Conservation (phyloP, 495 filamentous ascomycete species). For the Penicillium fimorum region DNA sequence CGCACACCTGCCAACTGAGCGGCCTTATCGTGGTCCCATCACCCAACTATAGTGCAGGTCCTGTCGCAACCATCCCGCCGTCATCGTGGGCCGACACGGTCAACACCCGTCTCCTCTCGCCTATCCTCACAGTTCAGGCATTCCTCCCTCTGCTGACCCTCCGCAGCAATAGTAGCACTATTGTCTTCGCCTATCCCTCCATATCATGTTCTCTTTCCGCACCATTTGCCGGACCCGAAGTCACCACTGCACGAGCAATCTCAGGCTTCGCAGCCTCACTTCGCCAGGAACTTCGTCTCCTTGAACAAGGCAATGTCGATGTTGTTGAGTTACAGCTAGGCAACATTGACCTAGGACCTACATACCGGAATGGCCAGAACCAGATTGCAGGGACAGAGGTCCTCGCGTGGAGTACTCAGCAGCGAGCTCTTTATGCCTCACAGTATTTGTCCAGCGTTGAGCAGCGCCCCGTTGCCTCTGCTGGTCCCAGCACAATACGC, state of each 20-base stretch:
- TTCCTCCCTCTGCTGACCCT: conserved; percentile 77
- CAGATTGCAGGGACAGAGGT: conserved; percentile 59
- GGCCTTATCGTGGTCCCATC: conserved; percentile 73
- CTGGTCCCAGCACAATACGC: conserved; percentile 44
- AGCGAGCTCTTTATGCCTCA: conserved; percentile 42
- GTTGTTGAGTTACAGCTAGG: conserved; percentile 85
- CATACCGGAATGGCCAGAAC: conserved; percentile 40
- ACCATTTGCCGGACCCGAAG: conserved; percentile 82
- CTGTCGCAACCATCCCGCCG: conserved; percentile 77
- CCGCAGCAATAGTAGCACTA: conserved; percentile 50
- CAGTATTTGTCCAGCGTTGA: conserved; percentile 47
- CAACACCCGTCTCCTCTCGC: conserved; percentile 89
- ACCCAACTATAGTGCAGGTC: conserved; percentile 62
- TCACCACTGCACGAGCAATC: conserved; percentile 71
- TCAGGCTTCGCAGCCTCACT: conserved; percentile 76
- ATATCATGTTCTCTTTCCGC: conserved; percentile 80
- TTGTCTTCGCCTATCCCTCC: conserved; percentile 80
- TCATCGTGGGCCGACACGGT: conserved; percentile 83
- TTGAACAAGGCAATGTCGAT: conserved; percentile 54
- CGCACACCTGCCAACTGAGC: conserved; percentile 70
- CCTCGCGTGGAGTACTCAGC: conserved; percentile 61
- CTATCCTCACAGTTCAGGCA: conserved; percentile 79
- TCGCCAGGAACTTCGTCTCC: conserved; percentile 65
- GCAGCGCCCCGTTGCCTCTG: conserved; percentile 42
- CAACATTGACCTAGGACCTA: conserved; percentile 67